Evolutionary conservation across 164 flowering plant genomes (phyloP).

Genomic region (Sedum album): DNA sequence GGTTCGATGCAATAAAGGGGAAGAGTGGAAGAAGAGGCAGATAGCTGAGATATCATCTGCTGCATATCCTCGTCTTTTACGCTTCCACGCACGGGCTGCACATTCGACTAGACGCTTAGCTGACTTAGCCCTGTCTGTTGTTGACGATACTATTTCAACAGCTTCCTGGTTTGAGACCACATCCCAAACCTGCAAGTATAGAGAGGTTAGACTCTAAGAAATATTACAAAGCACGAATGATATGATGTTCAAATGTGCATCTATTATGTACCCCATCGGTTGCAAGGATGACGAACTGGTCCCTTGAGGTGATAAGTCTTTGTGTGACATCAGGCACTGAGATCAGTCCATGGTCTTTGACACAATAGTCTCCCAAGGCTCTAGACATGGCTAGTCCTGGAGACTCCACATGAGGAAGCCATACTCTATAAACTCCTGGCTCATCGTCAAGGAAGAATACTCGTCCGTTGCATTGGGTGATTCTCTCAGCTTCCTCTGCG

Average conservation of each 20-base stretch:
- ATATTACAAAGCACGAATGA: background rate
- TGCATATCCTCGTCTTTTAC: slow-evolving; percentile 54
- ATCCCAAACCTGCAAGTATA: slow-evolving; percentile 72
- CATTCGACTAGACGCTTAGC: slow-evolving; percentile 62
- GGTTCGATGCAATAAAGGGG: background rate
- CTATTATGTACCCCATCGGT: slow-evolving; percentile 73
- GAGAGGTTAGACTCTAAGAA: background rate
- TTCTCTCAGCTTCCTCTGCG: slow-evolving; percentile 79
- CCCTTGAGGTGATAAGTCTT: slow-evolving; percentile 47
- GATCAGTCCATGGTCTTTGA: slow-evolving; percentile 71
- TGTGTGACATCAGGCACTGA: slow-evolving; percentile 84
- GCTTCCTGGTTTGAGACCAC: slow-evolving; percentile 90
- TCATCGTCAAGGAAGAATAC: slow-evolving; percentile 69
- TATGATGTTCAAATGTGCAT: background rate
- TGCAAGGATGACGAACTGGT: slow-evolving; percentile 70
- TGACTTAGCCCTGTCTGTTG: slow-evolving; percentile 51
- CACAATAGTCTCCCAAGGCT: slow-evolving; percentile 87
- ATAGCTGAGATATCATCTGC: slow-evolving; percentile 86
- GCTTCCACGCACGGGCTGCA: slow-evolving; percentile 70
- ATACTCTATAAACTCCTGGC: slow-evolving; percentile 74
- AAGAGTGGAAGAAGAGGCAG: slow-evolving; percentile 70
- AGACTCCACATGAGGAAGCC: slow-evolving; percentile 60
- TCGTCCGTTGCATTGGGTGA: slow-evolving; percentile 53
- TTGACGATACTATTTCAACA: slow-evolving; percentile 59
- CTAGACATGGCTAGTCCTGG: slow-evolving; percentile 92